These are phyloP conservation scores for Aspergillus neoniger DNA, from an alignment of 2,329 filamentous ascomycete species.

Conservation along the genomic window DNA sequence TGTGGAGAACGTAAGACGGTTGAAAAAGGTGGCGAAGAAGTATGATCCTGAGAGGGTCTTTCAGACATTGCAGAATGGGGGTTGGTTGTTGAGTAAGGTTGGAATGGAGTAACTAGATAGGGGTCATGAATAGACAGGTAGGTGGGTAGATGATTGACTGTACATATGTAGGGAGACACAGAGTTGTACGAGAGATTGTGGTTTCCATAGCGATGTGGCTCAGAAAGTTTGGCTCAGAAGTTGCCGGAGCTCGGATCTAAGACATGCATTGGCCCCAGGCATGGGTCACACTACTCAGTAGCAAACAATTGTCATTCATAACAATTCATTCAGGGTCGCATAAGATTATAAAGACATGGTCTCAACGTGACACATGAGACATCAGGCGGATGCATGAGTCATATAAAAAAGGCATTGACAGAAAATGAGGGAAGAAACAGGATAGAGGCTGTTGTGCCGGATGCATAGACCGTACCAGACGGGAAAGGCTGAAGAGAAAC, in stretches of 20 bases:
- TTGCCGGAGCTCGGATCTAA: too few relatives aligned
- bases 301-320: background rate
- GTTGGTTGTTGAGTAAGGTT: background rate
- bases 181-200: background rate
- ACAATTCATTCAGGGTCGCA: background rate
- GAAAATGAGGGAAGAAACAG: slow-evolving; percentile 12
- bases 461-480: slow-evolving; percentile 22
- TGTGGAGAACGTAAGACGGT: background rate
- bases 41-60: slow-evolving; percentile 3
- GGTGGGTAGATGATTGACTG: background rate
- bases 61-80: slow-evolving; percentile 5
- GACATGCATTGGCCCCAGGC: too few relatives aligned
- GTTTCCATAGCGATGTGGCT: background rate
- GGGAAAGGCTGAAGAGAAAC: slow-evolving; percentile 8
- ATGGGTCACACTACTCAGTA: too few relatives aligned
- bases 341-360: slow-evolving; percentile 3
- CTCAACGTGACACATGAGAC: slow-evolving; percentile 30
- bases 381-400: slow-evolving; percentile 18
- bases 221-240: too few relatives aligned
- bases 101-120: background rate
- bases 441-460: slow-evolving; percentile 7
- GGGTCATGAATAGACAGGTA: background rate
- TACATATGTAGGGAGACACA: too few relatives aligned
- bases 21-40: background rate
- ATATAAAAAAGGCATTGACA: slow-evolving; percentile 19